Conservation (phyloP, 2,329 filamentous ascomycete genomes). For the Beauveria asiatica region DNA sequence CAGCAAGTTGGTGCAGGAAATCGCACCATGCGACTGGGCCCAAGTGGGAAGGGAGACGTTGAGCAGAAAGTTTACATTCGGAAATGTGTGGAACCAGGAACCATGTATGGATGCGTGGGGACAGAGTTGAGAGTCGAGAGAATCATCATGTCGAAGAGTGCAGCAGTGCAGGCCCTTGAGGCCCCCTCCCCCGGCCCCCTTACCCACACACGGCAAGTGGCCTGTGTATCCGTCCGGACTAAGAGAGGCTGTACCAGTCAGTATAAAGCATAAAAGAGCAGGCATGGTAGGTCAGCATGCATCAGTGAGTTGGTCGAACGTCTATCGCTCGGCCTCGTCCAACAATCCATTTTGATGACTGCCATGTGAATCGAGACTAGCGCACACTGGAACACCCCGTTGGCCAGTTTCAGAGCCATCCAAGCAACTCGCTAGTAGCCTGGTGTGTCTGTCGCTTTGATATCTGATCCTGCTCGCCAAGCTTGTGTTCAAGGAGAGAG, state of each 20-base stretch:
- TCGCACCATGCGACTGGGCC: conserved; percentile 8
- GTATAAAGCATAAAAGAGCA: not conserved
- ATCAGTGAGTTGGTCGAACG: not conserved
- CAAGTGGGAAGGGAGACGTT: conserved; percentile 6
- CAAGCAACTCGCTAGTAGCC: not conserved
- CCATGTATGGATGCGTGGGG: not conserved
- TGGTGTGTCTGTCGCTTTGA: not conserved
- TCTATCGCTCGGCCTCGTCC: not conserved
- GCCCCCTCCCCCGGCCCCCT: conserved; percentile 6
- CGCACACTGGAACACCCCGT: not conserved
- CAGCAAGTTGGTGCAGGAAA: not conserved
- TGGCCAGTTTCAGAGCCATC: not conserved
- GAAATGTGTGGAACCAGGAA: conserved; percentile 11
- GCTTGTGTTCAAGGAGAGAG: not conserved
- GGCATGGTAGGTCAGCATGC: not conserved
- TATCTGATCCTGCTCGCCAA: not conserved
- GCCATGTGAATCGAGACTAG: conserved; percentile 7
- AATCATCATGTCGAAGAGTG: not conserved
- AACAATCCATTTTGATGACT: not conserved
- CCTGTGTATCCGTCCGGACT: conserved; percentile 1
- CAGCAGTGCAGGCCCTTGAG: not conserved
- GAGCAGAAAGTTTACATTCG: conserved; percentile 5
- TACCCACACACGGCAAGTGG: conserved; percentile 9
- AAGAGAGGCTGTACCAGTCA: not conserved
- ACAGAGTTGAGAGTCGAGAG: not conserved